phyloP scores from a whole-genome alignment of 768 basidiomycete species.

The Rhodosporidiobolus odoratus region DNA sequence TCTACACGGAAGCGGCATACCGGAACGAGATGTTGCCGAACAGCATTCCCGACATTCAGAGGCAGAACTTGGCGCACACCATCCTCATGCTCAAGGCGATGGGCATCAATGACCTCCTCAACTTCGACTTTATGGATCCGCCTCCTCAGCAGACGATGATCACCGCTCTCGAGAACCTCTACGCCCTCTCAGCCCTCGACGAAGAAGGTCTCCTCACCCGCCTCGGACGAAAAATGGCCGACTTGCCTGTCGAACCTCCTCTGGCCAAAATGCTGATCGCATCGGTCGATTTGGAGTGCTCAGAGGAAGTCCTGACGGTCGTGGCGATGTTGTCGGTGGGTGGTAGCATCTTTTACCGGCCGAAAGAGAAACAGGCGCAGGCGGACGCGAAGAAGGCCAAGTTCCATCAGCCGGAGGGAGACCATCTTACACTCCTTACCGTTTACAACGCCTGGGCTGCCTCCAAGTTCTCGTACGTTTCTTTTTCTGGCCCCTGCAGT shows the following conservation, averaged over 20 bases:
- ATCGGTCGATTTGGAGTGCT: conserved; percentile 93
- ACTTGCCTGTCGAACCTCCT: conserved; percentile 93
- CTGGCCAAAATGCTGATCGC: conserved; percentile 97
- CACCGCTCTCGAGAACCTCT: conserved; percentile 87
- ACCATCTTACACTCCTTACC: conserved; percentile 81
- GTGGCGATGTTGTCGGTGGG: conserved; percentile 97
- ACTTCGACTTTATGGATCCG: conserved; percentile 99
- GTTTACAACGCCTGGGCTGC: conserved; percentile 99
- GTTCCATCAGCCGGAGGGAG: conserved; percentile 98
- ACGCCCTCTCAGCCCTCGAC: conserved; percentile 90
- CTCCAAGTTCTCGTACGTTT: conserved; percentile 64
- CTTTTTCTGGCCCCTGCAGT: neutral
- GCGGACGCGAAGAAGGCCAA: conserved; percentile 99
- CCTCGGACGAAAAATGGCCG: conserved; percentile 96
- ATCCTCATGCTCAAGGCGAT: conserved; percentile 92
- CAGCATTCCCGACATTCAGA: conserved; percentile 95
- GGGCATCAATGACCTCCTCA: conserved; percentile 91
- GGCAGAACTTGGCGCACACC: conserved; percentile 84
- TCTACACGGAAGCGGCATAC: conserved; percentile 97
- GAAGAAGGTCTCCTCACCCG: conserved; percentile 93
- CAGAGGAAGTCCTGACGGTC: conserved; percentile 93
- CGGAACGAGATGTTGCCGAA: conserved; percentile 98
- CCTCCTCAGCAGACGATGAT: conserved; percentile 95
- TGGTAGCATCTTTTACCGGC: conserved; percentile 85
- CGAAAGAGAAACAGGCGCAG: conserved; percentile 99